Base-by-base conservation (phyloP, 148 eudicot genomes). In the Polygonum aviculare region DNA sequence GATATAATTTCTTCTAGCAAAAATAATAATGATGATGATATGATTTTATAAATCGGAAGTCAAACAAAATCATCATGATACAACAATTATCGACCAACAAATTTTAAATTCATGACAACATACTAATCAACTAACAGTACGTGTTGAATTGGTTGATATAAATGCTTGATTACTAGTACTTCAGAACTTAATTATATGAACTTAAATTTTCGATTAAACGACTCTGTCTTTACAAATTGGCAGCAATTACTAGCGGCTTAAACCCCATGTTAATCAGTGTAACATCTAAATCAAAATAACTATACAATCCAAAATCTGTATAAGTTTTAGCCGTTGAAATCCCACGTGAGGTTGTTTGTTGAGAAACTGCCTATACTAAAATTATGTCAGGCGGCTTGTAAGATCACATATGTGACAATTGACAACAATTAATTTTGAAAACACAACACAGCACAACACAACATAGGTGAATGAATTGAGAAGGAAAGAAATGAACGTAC, bases 401-500 rank as follows among this genome's bases (percentile, higher is more conserved):
- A 26, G 31, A 26, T 26, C 0, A 26, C 31, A 26, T 26, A 26
- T 26, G 31, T 26, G 31, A 44, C 48, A 44, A 44, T 44, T 44
- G 7, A 44, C 48, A 51, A 51, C 55, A 51, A 11, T 26, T 26
- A 26, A 26, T 26, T 26, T 26, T 51, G 57, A 52, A 44, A 44
- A 52, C 15, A 18, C 19, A 1, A 15, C 57, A 52, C 4, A 44
- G 14, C 15, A 18, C 19, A 1, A 15, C 57, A 52, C 4, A 14
- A 52, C 57, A 44, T 44, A 54, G n/a, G 7, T 54, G 22, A 18
- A 12, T 3, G 9, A 54, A 49, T 49, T 49, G 14, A 12, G 18
- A 14, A 2, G 3, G 62, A 55, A 11, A 21, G 62, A 5, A 31
- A 26, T 3, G 36, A 62, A 47, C 73, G 4, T 89, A 89, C 93